Evolutionary conservation across 805 yeast genomes (phyloP), one percentile per base, ranked within the genome.

Genomic region (Metschnikowia dekortorum): DNA sequence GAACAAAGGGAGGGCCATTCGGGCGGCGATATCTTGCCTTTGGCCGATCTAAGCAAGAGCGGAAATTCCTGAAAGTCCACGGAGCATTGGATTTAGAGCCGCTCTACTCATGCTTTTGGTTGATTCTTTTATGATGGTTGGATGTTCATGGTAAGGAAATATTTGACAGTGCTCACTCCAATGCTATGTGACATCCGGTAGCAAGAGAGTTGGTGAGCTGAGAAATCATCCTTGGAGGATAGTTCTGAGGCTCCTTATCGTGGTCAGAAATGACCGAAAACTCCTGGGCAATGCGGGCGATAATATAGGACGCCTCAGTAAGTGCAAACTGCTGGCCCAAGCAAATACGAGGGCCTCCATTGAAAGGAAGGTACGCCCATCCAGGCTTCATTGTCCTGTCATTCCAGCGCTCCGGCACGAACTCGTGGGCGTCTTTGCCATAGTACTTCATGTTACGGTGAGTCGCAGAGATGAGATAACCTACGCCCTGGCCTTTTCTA

Each of bases 1-100:
- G 94, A 86, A 57, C 69, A 64, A 39, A 75, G 80, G 8, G 84
- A 80, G 16, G 13, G 38, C 33, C 10, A 48, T 3, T 22, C 44
- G 34, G 44, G 49, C 32, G 38, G 44, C 37, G 16, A 22, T 22
- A 22, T 51, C 33, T 31, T 51, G 44, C 31, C 39, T 13, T 34
- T 48, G 43, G 9, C 36, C n/a, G 31, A 50, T 43, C 32, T 51
- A 43, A 31, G 47, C 46, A 31, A 51, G 29, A 42, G 22, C 28
- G 33, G 33, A 14, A 29, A 29, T 14, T 29, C 43, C 26, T 39
- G 28, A 6, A n/a, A 4, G 16, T 33, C 16, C 4, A 11, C 4
- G 6, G 11, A 11, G 11, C 4, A 6, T 13, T 4, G n/a, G 9
- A 1, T 32, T 32, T 5, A 4, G 34, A 32, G 11, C 34, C 34